A percentile compares a stretch with the other conserved stretches of the same genome.
Conservation (phyloP, 257 asterid genomes). For the Primulina eburnea region DNA sequence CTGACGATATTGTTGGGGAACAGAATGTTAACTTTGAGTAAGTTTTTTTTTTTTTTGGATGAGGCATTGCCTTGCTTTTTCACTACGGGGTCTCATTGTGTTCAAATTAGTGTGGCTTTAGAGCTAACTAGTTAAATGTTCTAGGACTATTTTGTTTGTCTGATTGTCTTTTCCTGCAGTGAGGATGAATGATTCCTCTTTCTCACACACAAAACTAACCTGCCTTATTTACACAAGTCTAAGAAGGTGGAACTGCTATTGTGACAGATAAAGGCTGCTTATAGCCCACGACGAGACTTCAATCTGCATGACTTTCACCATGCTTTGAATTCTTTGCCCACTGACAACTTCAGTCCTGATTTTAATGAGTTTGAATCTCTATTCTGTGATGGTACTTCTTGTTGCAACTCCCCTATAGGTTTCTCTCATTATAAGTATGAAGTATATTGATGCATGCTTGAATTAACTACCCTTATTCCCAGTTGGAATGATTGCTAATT, state of each 20-base stretch:
- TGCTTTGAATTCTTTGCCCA: slow-evolving; percentile 73
- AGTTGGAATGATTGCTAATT: slow-evolving; percentile 19
- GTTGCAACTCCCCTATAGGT: not conserved
- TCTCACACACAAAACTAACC: slow-evolving; percentile 17
- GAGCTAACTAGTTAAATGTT: slow-evolving; percentile 1
- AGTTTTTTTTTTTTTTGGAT: slow-evolving; percentile 16
- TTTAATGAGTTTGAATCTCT: slow-evolving; percentile 38
- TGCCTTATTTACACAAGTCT: slow-evolving; percentile 22
- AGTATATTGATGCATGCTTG: not conserved
- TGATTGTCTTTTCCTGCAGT: slow-evolving; percentile 6
- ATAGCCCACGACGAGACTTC: slow-evolving; percentile 79
- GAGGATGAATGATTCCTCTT: slow-evolving; percentile 10
- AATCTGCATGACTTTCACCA: slow-evolving; percentile 83
- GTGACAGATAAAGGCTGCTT: slow-evolving; percentile 80
- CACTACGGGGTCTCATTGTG: slow-evolving; percentile 2
- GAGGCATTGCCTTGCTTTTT: not conserved
- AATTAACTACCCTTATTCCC: slow-evolving; percentile 11
- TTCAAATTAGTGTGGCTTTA: not conserved
- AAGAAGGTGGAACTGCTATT: slow-evolving; percentile 25
- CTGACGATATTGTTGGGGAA: slow-evolving; percentile 10
- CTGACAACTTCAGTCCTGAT: slow-evolving; percentile 64
- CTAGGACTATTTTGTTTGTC: slow-evolving; percentile 10
- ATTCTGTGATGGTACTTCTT: slow-evolving; percentile 38
- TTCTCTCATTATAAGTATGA: slow-evolving; percentile 13
- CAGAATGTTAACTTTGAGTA: not conserved